Evolutionary conservation across 306 rosid species (phyloP).

Genomic region (Quercus suber): DNA sequence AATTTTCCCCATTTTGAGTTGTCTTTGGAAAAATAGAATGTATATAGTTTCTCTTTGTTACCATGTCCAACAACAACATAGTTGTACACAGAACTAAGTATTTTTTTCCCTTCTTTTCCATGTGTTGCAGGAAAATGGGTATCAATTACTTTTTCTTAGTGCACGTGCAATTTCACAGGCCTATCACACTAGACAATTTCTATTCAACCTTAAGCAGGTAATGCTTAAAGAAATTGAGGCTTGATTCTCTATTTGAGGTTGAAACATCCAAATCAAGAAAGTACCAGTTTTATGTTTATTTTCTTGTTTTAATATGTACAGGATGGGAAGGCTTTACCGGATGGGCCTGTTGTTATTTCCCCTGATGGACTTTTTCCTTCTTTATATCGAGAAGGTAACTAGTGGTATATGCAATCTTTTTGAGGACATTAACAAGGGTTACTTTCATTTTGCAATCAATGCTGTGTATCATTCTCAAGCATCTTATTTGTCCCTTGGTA

Average conservation of each 20-base stretch:
- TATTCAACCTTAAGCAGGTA: conserved; percentile 91
- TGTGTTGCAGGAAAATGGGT: conserved; percentile 85
- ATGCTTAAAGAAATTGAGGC: conserved; percentile 15
- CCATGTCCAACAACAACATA: not conserved
- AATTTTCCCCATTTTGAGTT: conserved; percentile 4
- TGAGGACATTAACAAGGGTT: not conserved
- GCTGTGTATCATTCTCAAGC: not conserved
- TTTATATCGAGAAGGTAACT: conserved; percentile 88
- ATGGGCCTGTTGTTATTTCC: conserved; percentile 95
- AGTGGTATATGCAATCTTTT: not conserved
- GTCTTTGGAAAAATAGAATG: not conserved
- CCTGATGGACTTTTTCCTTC: conserved; percentile 98
- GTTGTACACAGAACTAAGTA: not conserved
- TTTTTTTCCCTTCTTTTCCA: conserved; percentile 19
- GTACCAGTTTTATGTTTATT: conserved; percentile 10
- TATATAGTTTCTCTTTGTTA: not conserved
- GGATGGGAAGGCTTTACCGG: conserved; percentile 93
- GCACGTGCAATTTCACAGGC: conserved; percentile 99
- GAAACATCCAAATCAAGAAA: conserved; percentile 1
- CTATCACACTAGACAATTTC: conserved; percentile 75
- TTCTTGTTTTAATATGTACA: conserved; percentile 31
- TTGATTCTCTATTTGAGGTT: conserved; percentile 18
- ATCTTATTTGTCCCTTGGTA: not conserved
- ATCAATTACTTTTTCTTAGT: conserved; percentile 90
- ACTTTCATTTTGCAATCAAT: not conserved